Conservation (phyloP, 306 rosid species). For the Delonix regia region DNA sequence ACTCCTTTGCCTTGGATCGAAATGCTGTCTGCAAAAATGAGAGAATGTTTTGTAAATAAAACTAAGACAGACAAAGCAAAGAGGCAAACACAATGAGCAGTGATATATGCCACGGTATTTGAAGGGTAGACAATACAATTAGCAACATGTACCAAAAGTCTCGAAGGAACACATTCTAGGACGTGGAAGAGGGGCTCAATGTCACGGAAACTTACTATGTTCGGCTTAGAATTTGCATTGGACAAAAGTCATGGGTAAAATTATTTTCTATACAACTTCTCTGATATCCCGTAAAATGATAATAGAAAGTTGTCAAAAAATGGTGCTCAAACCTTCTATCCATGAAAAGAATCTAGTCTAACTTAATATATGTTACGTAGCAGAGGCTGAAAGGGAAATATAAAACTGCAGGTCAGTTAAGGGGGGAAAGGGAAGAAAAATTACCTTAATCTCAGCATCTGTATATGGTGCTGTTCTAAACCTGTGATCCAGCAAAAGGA, state of each 20-base stretch:
- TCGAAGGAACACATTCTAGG: background rate
- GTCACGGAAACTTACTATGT: background rate
- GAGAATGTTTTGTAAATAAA: background rate
- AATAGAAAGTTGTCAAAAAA: constrained; percentile 20
- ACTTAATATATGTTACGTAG: constrained; percentile 6
- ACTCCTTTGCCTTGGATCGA: constrained; percentile 77
- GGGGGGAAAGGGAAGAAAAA: constrained; percentile 5
- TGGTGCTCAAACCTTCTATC: constrained; percentile 10
- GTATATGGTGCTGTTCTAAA: constrained; percentile 75
- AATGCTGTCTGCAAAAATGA: constrained; percentile 69
- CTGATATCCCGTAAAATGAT: constrained; percentile 6
- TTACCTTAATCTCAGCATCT: constrained; percentile 89
- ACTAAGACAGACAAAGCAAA: background rate
- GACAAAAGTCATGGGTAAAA: constrained; percentile 2
- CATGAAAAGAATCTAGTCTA: constrained; percentile 15
- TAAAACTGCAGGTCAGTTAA: background rate
- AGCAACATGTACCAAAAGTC: background rate
- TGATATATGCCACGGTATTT: background rate
- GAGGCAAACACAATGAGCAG: background rate
- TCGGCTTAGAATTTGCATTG: constrained; percentile 2
- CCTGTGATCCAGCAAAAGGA: constrained; percentile 55
- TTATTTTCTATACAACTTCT: constrained; percentile 1
- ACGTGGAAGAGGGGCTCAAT: background rate
- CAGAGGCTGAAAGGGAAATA: constrained; percentile 18
- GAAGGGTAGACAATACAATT: background rate